Evolutionary conservation across 108 stramenopile species (phyloP).

Genomic region (Fragilariopsis cylindrus): DNA sequence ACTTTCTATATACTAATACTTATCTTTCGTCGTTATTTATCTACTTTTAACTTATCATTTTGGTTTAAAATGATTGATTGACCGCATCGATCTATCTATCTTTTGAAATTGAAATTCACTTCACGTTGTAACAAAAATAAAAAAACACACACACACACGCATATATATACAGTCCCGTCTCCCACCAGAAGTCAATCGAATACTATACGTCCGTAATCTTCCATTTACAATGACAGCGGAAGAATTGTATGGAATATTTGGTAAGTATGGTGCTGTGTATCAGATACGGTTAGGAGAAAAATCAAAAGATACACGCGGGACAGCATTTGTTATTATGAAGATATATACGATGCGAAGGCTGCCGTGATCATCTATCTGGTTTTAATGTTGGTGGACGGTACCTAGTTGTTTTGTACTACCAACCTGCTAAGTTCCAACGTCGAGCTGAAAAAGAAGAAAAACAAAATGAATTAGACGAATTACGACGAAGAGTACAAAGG

Average conservation of each 20-base stretch:
- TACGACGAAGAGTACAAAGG: constrained; percentile 71
- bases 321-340: constrained; percentile 96
- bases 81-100: too few relatives aligned
- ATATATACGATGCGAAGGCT: constrained; percentile 97
- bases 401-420: constrained; percentile 96
- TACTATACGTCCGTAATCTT: constrained; percentile 96
- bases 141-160: too few relatives aligned
- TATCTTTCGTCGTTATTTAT: neutral
- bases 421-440: constrained; percentile 79
- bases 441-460: constrained; percentile 75
- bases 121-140: too few relatives aligned
- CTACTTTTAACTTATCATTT: neutral
- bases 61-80: neutral
- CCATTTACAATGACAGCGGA: constrained; percentile 96
- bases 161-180: constrained; percentile 61
- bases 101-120: neutral
- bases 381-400: constrained; percentile 99
- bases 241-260: constrained; percentile 98
- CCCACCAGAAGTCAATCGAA: constrained; percentile 97
- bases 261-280: constrained; percentile 98
- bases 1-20: neutral
- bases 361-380: constrained; percentile 97
- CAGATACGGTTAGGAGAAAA: constrained; percentile 91
- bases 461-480: constrained; percentile 92
- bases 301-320: constrained; percentile 91